Base-by-base conservation (phyloP, 345 rosid species). In the Dipteronia sinensis region DNA sequence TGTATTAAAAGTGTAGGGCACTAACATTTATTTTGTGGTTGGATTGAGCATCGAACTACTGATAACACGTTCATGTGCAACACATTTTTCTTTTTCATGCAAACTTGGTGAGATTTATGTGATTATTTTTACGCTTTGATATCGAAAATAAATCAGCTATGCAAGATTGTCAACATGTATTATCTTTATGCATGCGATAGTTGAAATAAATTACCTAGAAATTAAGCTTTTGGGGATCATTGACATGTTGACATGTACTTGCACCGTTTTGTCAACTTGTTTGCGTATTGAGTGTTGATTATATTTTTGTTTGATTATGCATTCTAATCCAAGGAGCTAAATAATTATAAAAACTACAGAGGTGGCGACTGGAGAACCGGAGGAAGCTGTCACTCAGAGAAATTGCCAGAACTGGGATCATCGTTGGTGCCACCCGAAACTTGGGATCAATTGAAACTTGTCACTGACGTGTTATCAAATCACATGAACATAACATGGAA, bases 341-440 rank as follows among this genome's bases (percentile, higher is more conserved):
- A 51, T 69, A 53, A 29, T 38, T 47, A 49, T 61, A 34, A 38
- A 38, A 34, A 63, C 78, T 20, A 49, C 90, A 93, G 98, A 62
- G 99, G 97, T 17, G 98, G 99, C 10, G 94, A 92, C 82, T 94
- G 99, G 99, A 94, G 75, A 80, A 89, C 82, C 0, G 95, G 97
- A 27, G 98, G 98, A 80, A 88, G 85, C 65, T 96, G 98, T 83
- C 94, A 96, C 79, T 68, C 86, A 86, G 99, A 94, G 86, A 89
- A 90, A 23, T 82, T 96, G 42, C 99, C 99, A 5, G 92, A 94
- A 58, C 67, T 90, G 29, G 90, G 90, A 69, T 46, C 87, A 3
- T 71, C 84, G 7, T 65, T 87, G 34, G 86, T 79, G 72, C 85
- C 92, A 27, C 66, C 83, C 2, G 93, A 87, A 77, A 85, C 88